Evolutionary conservation across 2,329 filamentous ascomycete genomes (phyloP).

Genomic region (Pseudopyrenochaeta lycopersici): DNA sequence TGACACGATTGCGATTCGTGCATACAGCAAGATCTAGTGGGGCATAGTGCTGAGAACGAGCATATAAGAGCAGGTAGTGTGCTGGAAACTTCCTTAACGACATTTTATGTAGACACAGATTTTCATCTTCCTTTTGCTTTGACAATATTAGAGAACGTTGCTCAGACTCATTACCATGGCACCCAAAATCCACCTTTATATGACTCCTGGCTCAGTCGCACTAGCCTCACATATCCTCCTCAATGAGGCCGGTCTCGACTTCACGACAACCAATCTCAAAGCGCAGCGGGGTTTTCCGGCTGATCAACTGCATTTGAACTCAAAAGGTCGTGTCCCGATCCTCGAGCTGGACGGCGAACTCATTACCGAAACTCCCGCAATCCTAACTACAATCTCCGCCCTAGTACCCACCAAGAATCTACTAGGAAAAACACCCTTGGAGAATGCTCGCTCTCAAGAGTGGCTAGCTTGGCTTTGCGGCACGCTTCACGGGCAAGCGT

Average conservation of each 20-base stretch:
- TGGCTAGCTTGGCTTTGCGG: slow-evolving; percentile 30
- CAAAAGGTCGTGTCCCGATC: slow-evolving; percentile 32
- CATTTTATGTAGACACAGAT: neutral
- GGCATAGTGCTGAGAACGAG: no score
- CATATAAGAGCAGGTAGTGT: no score
- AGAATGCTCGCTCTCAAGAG: slow-evolving; percentile 26
- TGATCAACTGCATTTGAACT: slow-evolving; percentile 22
- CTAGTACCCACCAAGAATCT: slow-evolving; percentile 22
- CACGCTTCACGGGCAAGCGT: slow-evolving; percentile 28
- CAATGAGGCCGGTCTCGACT: slow-evolving; percentile 16
- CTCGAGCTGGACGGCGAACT: slow-evolving; percentile 22
- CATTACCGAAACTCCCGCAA: slow-evolving; percentile 33
- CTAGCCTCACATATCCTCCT: slow-evolving; percentile 31
- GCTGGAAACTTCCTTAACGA: neutral
- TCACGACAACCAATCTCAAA: slow-evolving; percentile 15
- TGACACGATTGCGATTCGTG: no score
- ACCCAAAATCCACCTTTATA: slow-evolving; percentile 26
- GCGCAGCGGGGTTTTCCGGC: slow-evolving; percentile 15
- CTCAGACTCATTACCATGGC: slow-evolving; percentile 8
- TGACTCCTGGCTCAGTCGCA: slow-evolving; percentile 21
- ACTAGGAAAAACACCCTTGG: slow-evolving; percentile 19
- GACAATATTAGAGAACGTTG: no score
- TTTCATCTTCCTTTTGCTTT: neutral
- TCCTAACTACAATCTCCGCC: slow-evolving; percentile 23
- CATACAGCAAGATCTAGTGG: no score